Percentiles rank a stretch among this genome's conserved stretches.
These are phyloP conservation scores for Stephanodiscus minutulus DNA, from an alignment of 108 stramenopile genomes.

Conservation along the genomic window DNA sequence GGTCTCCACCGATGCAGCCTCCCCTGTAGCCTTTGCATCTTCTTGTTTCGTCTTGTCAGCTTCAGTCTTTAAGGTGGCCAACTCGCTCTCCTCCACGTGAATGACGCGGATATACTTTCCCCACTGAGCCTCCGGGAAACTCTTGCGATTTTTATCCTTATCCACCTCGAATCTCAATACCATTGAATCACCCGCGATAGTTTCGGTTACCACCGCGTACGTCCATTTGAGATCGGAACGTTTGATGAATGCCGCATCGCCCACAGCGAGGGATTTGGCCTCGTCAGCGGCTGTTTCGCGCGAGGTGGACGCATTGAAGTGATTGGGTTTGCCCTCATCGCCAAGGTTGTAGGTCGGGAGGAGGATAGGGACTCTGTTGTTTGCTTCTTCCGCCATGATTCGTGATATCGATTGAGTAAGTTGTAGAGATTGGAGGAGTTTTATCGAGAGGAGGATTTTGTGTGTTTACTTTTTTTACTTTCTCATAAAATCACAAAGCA, in stretches of 20 bases:
- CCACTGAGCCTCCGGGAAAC: conserved; percentile 43
- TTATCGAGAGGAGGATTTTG: too few species aligned
- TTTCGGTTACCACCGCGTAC: conserved; percentile 36
- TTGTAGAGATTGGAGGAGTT: too few species aligned
- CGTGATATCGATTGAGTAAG: background rate
- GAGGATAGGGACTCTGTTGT: conserved; percentile 1
- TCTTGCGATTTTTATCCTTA: conserved; percentile 40
- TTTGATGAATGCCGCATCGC: conserved; percentile 49
- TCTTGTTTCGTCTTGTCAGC: background rate
- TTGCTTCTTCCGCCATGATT: conserved; percentile 29
- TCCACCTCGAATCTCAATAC: conserved; percentile 42
- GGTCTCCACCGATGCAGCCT: background rate
- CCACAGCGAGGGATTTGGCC: conserved; percentile 19
- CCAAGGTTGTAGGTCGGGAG: conserved; percentile 31
- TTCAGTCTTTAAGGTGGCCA: conserved; percentile 3
- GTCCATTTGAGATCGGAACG: conserved; percentile 49
- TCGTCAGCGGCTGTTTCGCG: conserved; percentile 35
- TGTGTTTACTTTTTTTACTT: too few species aligned
- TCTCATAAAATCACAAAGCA: too few species aligned
- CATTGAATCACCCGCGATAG: conserved; percentile 2
- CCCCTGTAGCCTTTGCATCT: background rate
- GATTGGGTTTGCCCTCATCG: conserved; percentile 31
- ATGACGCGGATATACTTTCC: conserved; percentile 50
- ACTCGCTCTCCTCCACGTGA: conserved; percentile 2
- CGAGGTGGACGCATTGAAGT: conserved; percentile 29